phyloP scores from a whole-genome alignment of 2,329 filamentous ascomycete species.

The Diaporthe aspalathi region DNA sequence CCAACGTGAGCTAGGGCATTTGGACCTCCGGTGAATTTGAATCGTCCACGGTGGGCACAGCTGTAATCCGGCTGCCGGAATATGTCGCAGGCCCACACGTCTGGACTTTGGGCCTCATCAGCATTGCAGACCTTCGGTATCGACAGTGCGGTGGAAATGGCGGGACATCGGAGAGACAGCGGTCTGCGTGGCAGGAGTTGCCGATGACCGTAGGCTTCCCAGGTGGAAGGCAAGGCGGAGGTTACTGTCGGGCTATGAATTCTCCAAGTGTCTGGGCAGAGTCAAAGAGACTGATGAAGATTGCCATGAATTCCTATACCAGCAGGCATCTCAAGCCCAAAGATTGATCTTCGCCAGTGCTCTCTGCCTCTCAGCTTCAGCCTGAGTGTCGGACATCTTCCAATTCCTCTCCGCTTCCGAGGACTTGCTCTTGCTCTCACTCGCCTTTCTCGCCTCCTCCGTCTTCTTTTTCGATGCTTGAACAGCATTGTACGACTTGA shows the following conservation, averaged over 20 bases:
- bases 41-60: not conserved
- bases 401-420: constrained; percentile 27
- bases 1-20: not conserved
- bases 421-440: not conserved
- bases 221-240: too few species aligned
- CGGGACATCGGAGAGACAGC: not conserved
- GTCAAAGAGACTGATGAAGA: too few species aligned
- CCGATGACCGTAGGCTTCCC: not conserved
- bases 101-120: too few species aligned
- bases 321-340: not conserved
- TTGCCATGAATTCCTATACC: not conserved
- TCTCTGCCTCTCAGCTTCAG: constrained; percentile 19
- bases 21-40: not conserved
- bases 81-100: not conserved
- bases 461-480: constrained; percentile 22
- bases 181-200: not conserved
- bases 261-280: not conserved
- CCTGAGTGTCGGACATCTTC: constrained; percentile 8
- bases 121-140: not conserved
- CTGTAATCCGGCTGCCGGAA: too few species aligned
- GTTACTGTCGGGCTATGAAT: not conserved
- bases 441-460: not conserved
- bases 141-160: not conserved
- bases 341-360: not conserved
- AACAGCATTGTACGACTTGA: not conserved